Base-by-base conservation (phyloP, 257 asterid species). In the Capsicum pubescens region DNA sequence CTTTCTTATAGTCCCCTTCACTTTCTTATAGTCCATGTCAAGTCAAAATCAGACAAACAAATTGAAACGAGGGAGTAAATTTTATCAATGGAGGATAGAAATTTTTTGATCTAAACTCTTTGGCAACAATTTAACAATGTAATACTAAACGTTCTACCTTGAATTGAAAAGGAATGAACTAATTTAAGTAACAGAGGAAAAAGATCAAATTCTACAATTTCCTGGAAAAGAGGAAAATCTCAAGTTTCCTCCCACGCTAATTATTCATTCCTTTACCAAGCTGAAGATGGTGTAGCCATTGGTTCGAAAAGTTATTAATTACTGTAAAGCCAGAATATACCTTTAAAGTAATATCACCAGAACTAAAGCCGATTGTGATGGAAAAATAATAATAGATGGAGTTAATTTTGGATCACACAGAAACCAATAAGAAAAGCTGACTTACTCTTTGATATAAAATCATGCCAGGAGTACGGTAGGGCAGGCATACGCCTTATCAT, bases 401-500 rank as follows among this genome's bases (percentile, higher is more conserved):
- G 63, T 76, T 52, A 52, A 52, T 26, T 52, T 0, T 52, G 61
- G 8, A 76, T 32, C 81, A 76, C 63, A 13, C 0, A 6, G 48
- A 26, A 19, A 54, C 60, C 14, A 32, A 67, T 17, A 17, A 48
- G 61, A 60, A 68, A 84, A 42, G 71, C 19, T 71, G 64, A 68
- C 95, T 79, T 93, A 94, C 99, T 54, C 87, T 91, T 90, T 72
- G 98, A 95, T 86, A 97, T 83, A 12, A 95, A 80, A 88, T 94
- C 98, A 84, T 97, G 97, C 99, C 99, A 95, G 70, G 99, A 93
- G 89, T 95, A 95, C 71, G 4, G 84, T 88, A 93, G 86, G 54
- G 89, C 86, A 35, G 88, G 93, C 74, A 93, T 90, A 68, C 78
- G 0, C 35, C 85, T 68, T 82, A 97, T 97, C 21, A 87, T 85